Percentiles rank a stretch among this genome's conserved stretches.
phyloP scores from a whole-genome alignment of 2,329 filamentous ascomycete species.

The Epichloe typhina region DNA sequence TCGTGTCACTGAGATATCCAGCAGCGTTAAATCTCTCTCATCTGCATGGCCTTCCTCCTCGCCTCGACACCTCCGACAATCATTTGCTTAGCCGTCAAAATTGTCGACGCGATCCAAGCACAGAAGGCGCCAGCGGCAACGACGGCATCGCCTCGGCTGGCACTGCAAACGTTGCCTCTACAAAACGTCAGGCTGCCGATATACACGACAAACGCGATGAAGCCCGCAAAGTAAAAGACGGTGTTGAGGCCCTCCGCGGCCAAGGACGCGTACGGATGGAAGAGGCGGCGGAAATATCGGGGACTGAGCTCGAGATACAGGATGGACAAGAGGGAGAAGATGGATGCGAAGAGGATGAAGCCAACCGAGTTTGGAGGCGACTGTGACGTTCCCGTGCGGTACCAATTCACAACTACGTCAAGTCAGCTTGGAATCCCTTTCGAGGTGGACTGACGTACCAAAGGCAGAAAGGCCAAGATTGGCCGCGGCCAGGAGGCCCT shows the following conservation, averaged over 20 bases:
- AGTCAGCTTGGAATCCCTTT: neutral
- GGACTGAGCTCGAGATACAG: slow-evolving; percentile 38
- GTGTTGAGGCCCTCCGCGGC: slow-evolving; percentile 37
- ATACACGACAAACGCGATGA: slow-evolving; percentile 45
- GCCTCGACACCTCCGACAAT: slow-evolving; percentile 27
- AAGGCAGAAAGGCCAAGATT: slow-evolving; percentile 10
- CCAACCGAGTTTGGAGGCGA: slow-evolving; percentile 42
- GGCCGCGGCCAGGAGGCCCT: slow-evolving; percentile 9
- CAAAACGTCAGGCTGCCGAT: slow-evolving; percentile 43
- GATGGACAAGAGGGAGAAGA: slow-evolving; percentile 42
- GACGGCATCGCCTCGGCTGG: slow-evolving; percentile 40
- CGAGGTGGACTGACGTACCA: slow-evolving; percentile 5
- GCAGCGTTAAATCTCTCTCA: slow-evolving; percentile 22
- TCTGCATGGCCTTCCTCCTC: slow-evolving; percentile 19
- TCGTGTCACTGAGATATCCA: too few species aligned
- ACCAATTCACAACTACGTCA: slow-evolving; percentile 45
- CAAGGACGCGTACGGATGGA: slow-evolving; percentile 35
- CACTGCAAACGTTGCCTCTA: slow-evolving; percentile 41
- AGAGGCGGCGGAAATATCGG: slow-evolving; percentile 29
- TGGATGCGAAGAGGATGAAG: slow-evolving; percentile 42
- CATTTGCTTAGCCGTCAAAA: slow-evolving; percentile 32
- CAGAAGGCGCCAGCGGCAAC: slow-evolving; percentile 40
- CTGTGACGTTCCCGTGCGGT: slow-evolving; percentile 39
- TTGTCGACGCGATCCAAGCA: slow-evolving; percentile 37
- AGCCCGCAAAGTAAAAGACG: slow-evolving; percentile 45